Percentiles rank a stretch among this genome's conserved stretches.
phyloP scores from a whole-genome alignment of 2,329 filamentous ascomycete genomes.

The Penicillium rolfsii region DNA sequence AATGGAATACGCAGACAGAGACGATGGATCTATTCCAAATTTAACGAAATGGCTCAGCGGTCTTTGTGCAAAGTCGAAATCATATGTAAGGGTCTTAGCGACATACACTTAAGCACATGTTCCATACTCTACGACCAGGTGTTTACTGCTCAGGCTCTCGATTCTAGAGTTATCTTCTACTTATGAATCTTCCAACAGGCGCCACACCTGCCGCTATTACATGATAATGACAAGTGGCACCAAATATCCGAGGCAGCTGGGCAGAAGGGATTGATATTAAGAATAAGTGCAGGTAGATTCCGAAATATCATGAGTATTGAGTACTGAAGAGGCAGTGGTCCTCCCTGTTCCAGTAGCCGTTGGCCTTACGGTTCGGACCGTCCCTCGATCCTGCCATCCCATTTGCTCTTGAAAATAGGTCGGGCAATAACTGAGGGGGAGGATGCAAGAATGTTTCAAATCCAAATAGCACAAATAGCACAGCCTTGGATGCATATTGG shows the following conservation, averaged over 20 bases:
- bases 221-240: neutral
- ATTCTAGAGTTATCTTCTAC: neutral
- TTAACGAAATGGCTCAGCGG: neutral
- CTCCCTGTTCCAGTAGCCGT: neutral
- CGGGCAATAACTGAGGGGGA: neutral
- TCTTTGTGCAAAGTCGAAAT: neutral
- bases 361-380: slow-evolving; percentile 8
- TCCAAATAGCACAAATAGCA: neutral
- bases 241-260: neutral
- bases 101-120: neutral
- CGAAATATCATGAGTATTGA: neutral
- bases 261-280: neutral
- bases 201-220: neutral
- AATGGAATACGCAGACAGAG: neutral
- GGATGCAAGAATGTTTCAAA: too few species aligned
- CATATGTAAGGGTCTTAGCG: neutral
- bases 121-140: neutral
- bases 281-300: neutral
- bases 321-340: too few species aligned
- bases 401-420: neutral
- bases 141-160: neutral
- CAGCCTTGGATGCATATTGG: neutral
- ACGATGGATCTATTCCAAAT: neutral
- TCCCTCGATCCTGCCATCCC: neutral
- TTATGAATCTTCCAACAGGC: neutral